phyloP scores from a whole-genome alignment of 352 stramenopile genomes.

The Globisporangium acanthophoron region DNA sequence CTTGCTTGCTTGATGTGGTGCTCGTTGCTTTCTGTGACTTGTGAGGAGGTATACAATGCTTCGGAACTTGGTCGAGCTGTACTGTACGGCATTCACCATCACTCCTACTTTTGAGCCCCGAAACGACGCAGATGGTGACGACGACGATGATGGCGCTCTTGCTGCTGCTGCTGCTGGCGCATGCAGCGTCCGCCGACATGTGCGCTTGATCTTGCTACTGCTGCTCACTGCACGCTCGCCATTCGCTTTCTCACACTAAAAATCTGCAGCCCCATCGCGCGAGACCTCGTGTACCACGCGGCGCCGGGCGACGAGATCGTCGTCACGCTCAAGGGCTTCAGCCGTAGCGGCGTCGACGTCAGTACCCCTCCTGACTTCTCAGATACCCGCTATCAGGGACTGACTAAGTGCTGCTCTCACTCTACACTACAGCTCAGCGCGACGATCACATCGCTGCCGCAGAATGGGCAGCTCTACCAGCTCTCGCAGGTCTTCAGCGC shows the following conservation, averaged over 20 bases:
- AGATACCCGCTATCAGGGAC: no score
- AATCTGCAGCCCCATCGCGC: conserved; percentile 39
- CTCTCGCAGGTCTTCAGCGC: conserved; percentile 85
- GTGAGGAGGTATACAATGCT: no score
- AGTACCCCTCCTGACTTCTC: neutral
- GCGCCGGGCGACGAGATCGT: conserved; percentile 65
- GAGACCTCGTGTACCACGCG: conserved; percentile 73
- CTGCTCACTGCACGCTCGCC: neutral
- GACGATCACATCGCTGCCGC: conserved; percentile 81
- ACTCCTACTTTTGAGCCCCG: neutral
- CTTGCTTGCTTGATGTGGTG: conserved; percentile 3
- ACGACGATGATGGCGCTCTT: neutral
- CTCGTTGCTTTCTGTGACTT: neutral
- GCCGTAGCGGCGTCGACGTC: conserved; percentile 36
- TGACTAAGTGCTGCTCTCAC: neutral
- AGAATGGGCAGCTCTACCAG: conserved; percentile 83
- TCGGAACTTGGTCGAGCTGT: no score
- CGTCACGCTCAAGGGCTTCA: conserved; percentile 80
- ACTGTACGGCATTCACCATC: no score
- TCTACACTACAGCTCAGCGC: conserved; percentile 35
- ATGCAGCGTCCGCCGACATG: conserved; percentile 2
- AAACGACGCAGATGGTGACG: neutral
- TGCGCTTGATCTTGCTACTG: neutral
- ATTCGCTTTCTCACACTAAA: neutral
- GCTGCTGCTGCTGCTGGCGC: conserved; percentile 1